Base-by-base conservation (phyloP, 225 moss, liverwort and hornwort genomes). In the Asterella californica region DNA sequence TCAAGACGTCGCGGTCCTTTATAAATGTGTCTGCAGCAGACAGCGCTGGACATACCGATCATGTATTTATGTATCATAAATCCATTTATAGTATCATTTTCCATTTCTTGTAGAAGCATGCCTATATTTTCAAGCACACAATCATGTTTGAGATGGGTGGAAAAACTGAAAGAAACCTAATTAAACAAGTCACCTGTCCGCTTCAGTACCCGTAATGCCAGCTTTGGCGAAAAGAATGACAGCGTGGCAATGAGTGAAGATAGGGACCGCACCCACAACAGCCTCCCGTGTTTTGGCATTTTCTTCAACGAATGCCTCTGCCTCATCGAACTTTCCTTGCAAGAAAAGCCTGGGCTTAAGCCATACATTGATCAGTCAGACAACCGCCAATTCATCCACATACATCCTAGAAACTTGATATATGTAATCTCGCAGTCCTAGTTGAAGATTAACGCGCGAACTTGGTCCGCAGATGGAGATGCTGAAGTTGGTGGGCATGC, bases 181-280 rank as follows among this genome's bases (percentile, higher is more conserved):
- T 78, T 78, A 78, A 81, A 82, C 77, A 83, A 80, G 83, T 76
- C 85, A 90, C 90, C 90, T 88, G 90, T 96, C 96, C 78, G 91
- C 94, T 75, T 86, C 90, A 48, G 96, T 90, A 82, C 94, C 94
- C 10, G 94, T 88, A 52, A 96, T 94, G 77, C 92, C 92, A 79
- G 96, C 96, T 84, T 94, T 94, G 27, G 96, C 96, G 74, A 96
- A 96, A 68, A 96, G 84, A 82, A 96, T 90, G 81, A 96, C 94
- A 25, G 91, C 96, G 79, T 96, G 90, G 83, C 94, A 96, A 82
- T 96, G 96, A 34, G 96, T 91, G 86, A 96, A 96, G 67, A 96
- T 91, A 50, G 96, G 96, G 77, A 94, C 87, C 49, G 90, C 91
- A 19, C 87, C 88, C 0, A 84, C 82, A 45, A 87, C 86, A 59